Percentiles rank a stretch among this genome's conserved stretches.
These are phyloP conservation scores for Pontederia crassipes DNA, from an alignment of 176 grass and related monocot species.

Conservation along the genomic window DNA sequence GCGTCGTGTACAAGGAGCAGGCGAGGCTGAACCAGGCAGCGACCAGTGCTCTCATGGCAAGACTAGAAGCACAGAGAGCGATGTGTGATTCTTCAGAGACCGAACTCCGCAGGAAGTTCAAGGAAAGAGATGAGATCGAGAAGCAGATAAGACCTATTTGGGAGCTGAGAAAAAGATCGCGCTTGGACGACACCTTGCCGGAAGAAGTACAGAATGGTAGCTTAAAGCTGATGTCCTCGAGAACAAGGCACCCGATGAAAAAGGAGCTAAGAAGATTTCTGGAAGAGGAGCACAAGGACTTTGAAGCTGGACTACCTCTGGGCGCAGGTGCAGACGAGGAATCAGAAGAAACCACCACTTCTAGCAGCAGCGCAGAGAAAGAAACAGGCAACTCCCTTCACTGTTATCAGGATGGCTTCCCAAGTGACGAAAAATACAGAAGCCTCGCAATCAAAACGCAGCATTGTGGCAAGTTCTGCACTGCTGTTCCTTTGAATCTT, in stretches of 20 bases:
- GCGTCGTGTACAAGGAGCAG: slow-evolving; percentile 92
- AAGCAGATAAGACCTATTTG: slow-evolving; percentile 48
- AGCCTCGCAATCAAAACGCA: neutral
- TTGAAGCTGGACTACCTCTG: slow-evolving; percentile 29
- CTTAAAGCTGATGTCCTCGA: slow-evolving; percentile 28
- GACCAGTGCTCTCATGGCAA: slow-evolving; percentile 69
- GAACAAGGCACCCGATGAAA: slow-evolving; percentile 35
- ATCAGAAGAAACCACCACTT: slow-evolving; percentile 16
- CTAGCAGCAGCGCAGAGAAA: slow-evolving; percentile 14
- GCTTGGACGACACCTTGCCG: slow-evolving; percentile 36
- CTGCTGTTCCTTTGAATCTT: neutral
- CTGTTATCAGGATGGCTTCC: slow-evolving; percentile 21
- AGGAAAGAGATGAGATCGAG: slow-evolving; percentile 72
- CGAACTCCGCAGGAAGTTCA: slow-evolving; percentile 68
- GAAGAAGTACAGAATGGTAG: slow-evolving; percentile 40
- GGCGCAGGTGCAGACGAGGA: slow-evolving; percentile 18
- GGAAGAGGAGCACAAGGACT: slow-evolving; percentile 65
- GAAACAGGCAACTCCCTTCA: neutral
- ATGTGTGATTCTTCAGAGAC: slow-evolving; percentile 80
- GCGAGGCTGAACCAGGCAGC: slow-evolving; percentile 82
- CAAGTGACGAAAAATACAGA: slow-evolving; percentile 1
- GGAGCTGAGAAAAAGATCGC: slow-evolving; percentile 72
- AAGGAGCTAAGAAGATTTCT: slow-evolving; percentile 72
- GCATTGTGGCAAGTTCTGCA: neutral
- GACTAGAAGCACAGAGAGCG: slow-evolving; percentile 78